Conservation (phyloP, 352 stramenopile species). For the Phytophthora kernoviae region DNA sequence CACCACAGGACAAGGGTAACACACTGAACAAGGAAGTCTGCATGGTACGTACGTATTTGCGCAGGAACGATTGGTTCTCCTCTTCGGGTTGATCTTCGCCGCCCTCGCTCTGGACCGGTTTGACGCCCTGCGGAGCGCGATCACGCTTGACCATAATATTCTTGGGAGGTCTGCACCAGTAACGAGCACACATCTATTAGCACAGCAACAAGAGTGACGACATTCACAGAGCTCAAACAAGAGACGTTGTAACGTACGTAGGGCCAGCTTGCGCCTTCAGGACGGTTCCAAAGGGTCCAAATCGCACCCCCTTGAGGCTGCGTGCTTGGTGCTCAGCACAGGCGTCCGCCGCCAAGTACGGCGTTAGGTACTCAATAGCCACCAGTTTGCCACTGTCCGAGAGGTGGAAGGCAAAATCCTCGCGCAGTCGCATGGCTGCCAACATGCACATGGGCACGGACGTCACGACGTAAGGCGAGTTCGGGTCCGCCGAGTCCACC, state of each 20-base stretch:
- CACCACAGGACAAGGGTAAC: slow-evolving; percentile 5
- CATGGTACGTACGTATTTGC: slow-evolving; percentile 77
- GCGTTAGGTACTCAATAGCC: slow-evolving; percentile 82
- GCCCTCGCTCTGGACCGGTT: slow-evolving; percentile 71
- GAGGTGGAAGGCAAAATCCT: slow-evolving; percentile 85
- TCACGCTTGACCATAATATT: slow-evolving; percentile 66
- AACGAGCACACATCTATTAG: not conserved
- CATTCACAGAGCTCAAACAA: not conserved
- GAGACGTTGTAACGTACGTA: slow-evolving; percentile 39
- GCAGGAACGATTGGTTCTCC: slow-evolving; percentile 80
- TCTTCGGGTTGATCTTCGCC: slow-evolving; percentile 57
- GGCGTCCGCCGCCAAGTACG: slow-evolving; percentile 38
- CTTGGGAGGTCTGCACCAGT: slow-evolving; percentile 56
- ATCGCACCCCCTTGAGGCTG: slow-evolving; percentile 63
- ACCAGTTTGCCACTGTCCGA: slow-evolving; percentile 79
- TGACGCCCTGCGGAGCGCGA: slow-evolving; percentile 68
- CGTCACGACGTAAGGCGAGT: slow-evolving; percentile 73
- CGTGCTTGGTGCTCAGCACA: slow-evolving; percentile 64
- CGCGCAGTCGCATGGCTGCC: slow-evolving; percentile 68
- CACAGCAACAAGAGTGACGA: not conserved
- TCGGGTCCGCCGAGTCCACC: slow-evolving; percentile 57
- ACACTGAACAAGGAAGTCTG: not conserved
- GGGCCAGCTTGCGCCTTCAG: slow-evolving; percentile 68
- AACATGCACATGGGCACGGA: slow-evolving; percentile 86
- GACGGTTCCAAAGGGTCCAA: slow-evolving; percentile 58